Percentiles rank a stretch among this genome's conserved stretches.
phyloP scores from a whole-genome alignment of 768 basidiomycete genomes.

The Collybia mongolica region DNA sequence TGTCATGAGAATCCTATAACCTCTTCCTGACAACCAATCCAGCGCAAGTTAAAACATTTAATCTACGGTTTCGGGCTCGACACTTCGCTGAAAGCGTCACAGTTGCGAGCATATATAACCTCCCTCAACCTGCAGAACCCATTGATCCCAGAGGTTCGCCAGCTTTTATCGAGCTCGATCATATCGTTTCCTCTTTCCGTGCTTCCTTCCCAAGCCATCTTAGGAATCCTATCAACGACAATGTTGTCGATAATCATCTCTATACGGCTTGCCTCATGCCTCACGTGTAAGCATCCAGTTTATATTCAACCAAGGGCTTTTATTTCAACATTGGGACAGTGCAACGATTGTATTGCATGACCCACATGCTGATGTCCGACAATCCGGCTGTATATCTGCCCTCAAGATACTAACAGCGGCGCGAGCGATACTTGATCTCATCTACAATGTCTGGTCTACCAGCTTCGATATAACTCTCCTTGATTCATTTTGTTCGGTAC shows the following conservation, averaged over 20 bases:
- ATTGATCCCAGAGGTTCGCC: constrained; percentile 59
- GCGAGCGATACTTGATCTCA: constrained; percentile 62
- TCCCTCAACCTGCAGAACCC: constrained; percentile 38
- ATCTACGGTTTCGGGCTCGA: constrained; percentile 60
- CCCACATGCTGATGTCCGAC: constrained; percentile 64
- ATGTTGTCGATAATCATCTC: constrained; percentile 58
- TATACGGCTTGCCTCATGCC: constrained; percentile 47
- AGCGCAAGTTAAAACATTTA: constrained; percentile 62
- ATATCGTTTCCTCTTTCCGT: constrained; percentile 53
- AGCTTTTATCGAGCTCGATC: constrained; percentile 65
- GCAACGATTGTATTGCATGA: constrained; percentile 73
- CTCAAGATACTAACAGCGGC: constrained; percentile 67
- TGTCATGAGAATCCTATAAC: background rate
- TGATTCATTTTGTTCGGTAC: constrained; percentile 69
- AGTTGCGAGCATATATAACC: constrained; percentile 28
- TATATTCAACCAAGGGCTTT: background rate
- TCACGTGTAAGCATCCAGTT: constrained; percentile 29
- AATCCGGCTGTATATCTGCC: constrained; percentile 63
- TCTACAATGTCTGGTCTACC: constrained; percentile 66
- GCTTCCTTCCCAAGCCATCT: constrained; percentile 58
- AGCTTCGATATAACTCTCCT: constrained; percentile 71
- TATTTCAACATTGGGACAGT: constrained; percentile 29
- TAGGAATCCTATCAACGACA: constrained; percentile 53
- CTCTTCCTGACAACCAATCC: background rate
- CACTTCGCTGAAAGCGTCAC: constrained; percentile 58